phyloP scores from a whole-genome alignment of 2,329 filamentous ascomycete genomes.

The Claviceps sp. region DNA sequence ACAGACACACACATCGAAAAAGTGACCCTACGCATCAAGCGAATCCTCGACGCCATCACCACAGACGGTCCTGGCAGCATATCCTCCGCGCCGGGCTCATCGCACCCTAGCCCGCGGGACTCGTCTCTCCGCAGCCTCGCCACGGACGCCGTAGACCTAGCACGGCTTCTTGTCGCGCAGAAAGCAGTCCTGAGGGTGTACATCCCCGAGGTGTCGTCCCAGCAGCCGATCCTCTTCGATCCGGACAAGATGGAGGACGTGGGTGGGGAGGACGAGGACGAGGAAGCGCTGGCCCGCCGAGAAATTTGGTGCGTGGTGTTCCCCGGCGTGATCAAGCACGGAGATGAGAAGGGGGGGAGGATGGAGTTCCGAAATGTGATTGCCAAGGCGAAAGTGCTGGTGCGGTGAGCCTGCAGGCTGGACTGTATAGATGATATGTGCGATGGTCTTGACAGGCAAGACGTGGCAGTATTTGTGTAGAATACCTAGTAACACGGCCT shows the following conservation, averaged over 20 bases:
- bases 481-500: too few species aligned
- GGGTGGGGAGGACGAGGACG: slow-evolving; percentile 48
- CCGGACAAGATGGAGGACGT: slow-evolving; percentile 50
- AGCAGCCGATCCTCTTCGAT: slow-evolving; percentile 44
- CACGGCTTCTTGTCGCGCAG: slow-evolving; percentile 42
- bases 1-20: slow-evolving; percentile 29
- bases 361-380: slow-evolving; percentile 50
- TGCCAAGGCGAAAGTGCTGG: slow-evolving; percentile 49
- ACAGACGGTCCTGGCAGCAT: slow-evolving; percentile 11
- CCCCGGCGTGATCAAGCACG: slow-evolving; percentile 49
- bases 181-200: slow-evolving; percentile 42
- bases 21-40: slow-evolving; percentile 33
- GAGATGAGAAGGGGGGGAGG: slow-evolving; percentile 50
- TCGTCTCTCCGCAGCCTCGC: slow-evolving; percentile 40
- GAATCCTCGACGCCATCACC: slow-evolving; percentile 37
- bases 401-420: slow-evolving; percentile 32
- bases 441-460: too few species aligned
- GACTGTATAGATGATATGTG: neutral
- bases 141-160: slow-evolving; percentile 39
- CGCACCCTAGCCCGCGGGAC: slow-evolving; percentile 31
- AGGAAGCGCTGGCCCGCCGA: slow-evolving; percentile 36
- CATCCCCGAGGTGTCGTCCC: slow-evolving; percentile 40
- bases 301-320: slow-evolving; percentile 51
- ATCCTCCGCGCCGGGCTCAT: slow-evolving; percentile 12
- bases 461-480: too few species aligned